Base-by-base conservation (phyloP, 2,329 filamentous ascomycete species). In the Fusarium heterosporum region DNA sequence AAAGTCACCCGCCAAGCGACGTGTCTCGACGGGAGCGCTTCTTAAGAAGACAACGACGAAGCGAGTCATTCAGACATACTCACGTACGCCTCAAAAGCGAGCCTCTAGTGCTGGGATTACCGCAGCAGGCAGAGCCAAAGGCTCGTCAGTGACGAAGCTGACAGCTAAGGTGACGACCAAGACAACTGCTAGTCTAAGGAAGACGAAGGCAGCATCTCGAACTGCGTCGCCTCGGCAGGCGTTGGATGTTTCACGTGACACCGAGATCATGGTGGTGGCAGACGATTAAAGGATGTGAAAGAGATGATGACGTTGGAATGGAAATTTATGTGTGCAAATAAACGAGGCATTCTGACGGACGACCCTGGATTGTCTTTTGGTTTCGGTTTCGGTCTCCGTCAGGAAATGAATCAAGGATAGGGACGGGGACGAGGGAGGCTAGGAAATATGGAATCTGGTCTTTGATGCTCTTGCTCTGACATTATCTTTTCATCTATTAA, bases 51-150 rank as follows among this genome's bases (percentile, higher is more conserved):
- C 66, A 29, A 66, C 68, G 12, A 71, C 70, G 13, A 74, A 69
- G 41, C 72, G 73, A 5, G 69, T 75, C n/a, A 72, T 73, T n/a
- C 73, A 75, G 53, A 73, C 74, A 8, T 75, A 75, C 32, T 53
- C 63, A 25, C 66, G 70, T 52, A 68, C 72, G 41, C 64, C 69
- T n/a, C 72, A 72, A 59, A 70, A 66, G 54, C 66, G 71, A 26
- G 61, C 69, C 41, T 71, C 73, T 13, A 69, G 62, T 34, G 61
- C 69, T n/a, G 66, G 68, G 12, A 55, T 72, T 39, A 55, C 57
- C n/a, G 46, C 48, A 28, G 48, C 53, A 47, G 53, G 50, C 29
- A 71, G 59, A 51, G 47, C 49, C 12, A 70, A 59, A 38, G 34
- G 38, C 28, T 56, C 64, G 30, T 56, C 62, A n/a, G 49, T 58